These are phyloP conservation scores for Astrothelium subdiscretum DNA, from an alignment of 495 filamentous ascomycete species.

Conservation along the genomic window DNA sequence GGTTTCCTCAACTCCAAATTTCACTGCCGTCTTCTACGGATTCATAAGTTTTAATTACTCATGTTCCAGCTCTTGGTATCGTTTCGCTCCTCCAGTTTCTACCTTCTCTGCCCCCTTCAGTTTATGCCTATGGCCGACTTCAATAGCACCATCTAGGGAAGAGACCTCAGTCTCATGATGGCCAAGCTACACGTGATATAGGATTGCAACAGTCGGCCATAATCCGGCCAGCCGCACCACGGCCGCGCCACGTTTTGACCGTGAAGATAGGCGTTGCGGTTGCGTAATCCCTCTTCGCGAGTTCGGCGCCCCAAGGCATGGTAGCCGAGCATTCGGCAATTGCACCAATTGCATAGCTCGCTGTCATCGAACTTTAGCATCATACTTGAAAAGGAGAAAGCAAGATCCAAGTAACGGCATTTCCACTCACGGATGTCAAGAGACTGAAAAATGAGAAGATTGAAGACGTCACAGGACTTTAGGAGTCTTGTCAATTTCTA, in stretches of 20 bases:
- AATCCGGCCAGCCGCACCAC: slow-evolving; percentile 49
- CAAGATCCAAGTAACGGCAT: slow-evolving; percentile 4
- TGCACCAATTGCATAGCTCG: slow-evolving; percentile 52
- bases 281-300: slow-evolving; percentile 46
- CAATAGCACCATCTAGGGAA: slow-evolving; percentile 46
- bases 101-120: slow-evolving; percentile 42
- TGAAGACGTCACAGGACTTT: slow-evolving; percentile 54
- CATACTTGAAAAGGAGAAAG: not conserved
- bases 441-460: slow-evolving; percentile 50
- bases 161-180: slow-evolving; percentile 17
- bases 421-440: slow-evolving; percentile 39
- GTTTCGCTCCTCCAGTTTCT: slow-evolving; percentile 29
- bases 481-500: slow-evolving; percentile 47
- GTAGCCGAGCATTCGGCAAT: slow-evolving; percentile 49
- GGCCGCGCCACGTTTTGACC: slow-evolving; percentile 45
- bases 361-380: not conserved
- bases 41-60: slow-evolving; percentile 52
- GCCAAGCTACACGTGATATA: slow-evolving; percentile 49
- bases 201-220: slow-evolving; percentile 52
- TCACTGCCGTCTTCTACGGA: slow-evolving; percentile 50
- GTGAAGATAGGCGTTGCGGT: slow-evolving; percentile 50
- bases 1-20: slow-evolving; percentile 53
- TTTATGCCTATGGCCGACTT: slow-evolving; percentile 48
- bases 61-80: slow-evolving; percentile 43
- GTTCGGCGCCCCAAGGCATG: slow-evolving; percentile 50